phyloP scores from a whole-genome alignment of 306 rosid species.

The Vigna reflexopilosa region DNA sequence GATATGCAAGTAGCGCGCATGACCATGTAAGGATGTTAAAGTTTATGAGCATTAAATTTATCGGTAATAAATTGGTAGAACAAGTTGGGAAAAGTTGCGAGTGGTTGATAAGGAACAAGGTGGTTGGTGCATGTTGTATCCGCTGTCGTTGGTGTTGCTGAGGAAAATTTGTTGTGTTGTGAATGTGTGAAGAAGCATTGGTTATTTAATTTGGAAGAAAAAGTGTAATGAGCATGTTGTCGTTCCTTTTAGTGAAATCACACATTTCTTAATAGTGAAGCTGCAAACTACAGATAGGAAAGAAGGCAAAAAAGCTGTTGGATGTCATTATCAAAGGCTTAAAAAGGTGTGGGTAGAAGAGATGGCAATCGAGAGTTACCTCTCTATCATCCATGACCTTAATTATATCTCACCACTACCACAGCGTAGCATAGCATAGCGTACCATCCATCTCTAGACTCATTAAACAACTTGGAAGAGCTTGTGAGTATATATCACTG shows the following conservation, averaged over 20 bases:
- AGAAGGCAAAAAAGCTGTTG: conserved; percentile 58
- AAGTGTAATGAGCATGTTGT: conserved; percentile 41
- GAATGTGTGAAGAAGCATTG: conserved; percentile 38
- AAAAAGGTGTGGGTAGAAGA: conserved; percentile 63
- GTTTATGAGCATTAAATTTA: conserved; percentile 26
- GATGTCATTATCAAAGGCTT: conserved; percentile 72
- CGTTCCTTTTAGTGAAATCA: conserved; percentile 51
- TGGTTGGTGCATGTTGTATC: conserved; percentile 40
- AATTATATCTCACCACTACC: conserved; percentile 55
- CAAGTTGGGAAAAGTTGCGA: conserved; percentile 11
- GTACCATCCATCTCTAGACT: conserved; percentile 19
- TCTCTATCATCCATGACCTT: conserved; percentile 57
- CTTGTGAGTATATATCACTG: conserved; percentile 11
- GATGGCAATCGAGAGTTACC: conserved; percentile 51
- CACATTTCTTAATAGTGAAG: conserved; percentile 53
- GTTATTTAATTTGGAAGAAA: conserved; percentile 39
- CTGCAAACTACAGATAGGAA: conserved; percentile 34
- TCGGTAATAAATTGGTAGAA: neutral
- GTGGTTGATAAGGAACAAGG: conserved; percentile 24
- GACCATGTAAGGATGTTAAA: conserved; percentile 32
- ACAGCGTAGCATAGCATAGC: neutral
- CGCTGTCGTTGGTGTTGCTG: neutral
- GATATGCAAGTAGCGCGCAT: conserved; percentile 34
- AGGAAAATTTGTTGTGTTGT: conserved; percentile 18
- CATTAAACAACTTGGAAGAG: conserved; percentile 32